Base-by-base conservation (phyloP, 192 early-diverging fungal species). In the Allomyces macrogynus region DNA sequence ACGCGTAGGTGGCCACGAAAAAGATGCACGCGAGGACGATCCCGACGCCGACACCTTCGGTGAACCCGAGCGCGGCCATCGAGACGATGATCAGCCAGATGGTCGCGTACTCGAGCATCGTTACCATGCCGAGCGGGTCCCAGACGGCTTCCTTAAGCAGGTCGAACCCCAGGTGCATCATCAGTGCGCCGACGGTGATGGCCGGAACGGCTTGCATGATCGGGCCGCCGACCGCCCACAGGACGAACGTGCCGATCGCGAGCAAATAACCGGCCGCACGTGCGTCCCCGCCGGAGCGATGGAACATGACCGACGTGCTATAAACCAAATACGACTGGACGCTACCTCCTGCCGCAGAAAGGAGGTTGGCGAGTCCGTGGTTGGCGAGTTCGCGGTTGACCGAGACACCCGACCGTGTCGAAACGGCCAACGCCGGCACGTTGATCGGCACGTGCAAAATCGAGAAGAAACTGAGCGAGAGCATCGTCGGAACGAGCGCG, bases 361-460 rank as follows among this genome's bases (percentile, higher is more conserved):
- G 42, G 1, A 90, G 68, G 69, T 99, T 99, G 18, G 88, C 88
- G 23, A 93, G 71, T 5, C 95, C 95, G 62, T 99, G 95, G 14
- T 88, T 90, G 14, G 92, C 79, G 11, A 99, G 78, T 74, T 99
- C 95, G 25, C 86, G 78, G 77, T 95, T 92, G 61, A 87, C 84
- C 73, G 97, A 87, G n/a, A 97, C 82, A 70, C 90, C 88, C 57
- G 83, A 79, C 24, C 87, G 81, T 5, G 92, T 92, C 3, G 93
- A 95, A 9, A 95, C 92, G 1, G 90, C 89, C 62, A 93, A 76
- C 14, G 92, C 92, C 7, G 92, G 93, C 0, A 96, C 86, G 69
- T 97, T 99, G 69, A 99, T 95, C 5, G 95, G 93, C 7, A 99
- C 95, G 73, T 99, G 93, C 24, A 99, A 73, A 62, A 99, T 84